These are phyloP conservation scores for Russula foetens DNA, from an alignment of 768 basidiomycete species.

Conservation along the genomic window DNA sequence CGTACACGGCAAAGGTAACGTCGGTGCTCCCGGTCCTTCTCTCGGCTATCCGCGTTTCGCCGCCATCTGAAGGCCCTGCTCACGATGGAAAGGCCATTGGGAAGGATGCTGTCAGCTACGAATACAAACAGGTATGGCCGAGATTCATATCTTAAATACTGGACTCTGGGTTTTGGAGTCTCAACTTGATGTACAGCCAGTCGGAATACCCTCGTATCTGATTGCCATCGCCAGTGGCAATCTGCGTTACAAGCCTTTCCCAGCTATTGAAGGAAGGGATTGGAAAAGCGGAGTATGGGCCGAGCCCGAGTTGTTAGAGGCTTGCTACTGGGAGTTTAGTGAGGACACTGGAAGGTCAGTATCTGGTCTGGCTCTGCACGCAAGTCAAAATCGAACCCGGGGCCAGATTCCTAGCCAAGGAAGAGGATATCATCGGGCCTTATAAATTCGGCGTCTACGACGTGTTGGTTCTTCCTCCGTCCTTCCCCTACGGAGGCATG, in stretches of 20 bases:
- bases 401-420: constrained; percentile 62
- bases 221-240: constrained; percentile 87
- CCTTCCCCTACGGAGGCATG: constrained; percentile 93
- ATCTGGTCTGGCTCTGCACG: background rate
- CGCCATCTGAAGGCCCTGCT: constrained; percentile 56
- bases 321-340: constrained; percentile 79
- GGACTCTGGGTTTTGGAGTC: background rate
- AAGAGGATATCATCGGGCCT: constrained; percentile 63
- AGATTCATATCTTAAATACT: background rate
- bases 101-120: constrained; percentile 64
- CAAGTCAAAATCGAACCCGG: background rate
- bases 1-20: constrained; percentile 72
- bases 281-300: constrained; percentile 90
- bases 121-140: constrained; percentile 60
- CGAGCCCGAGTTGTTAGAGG: constrained; percentile 75
- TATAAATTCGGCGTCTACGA: constrained; percentile 90
- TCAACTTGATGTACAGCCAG: constrained; percentile 39
- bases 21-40: constrained; percentile 82
- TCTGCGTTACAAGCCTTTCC: constrained; percentile 62
- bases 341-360: constrained; percentile 71
- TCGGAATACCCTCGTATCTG: constrained; percentile 87
- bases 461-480: constrained; percentile 78
- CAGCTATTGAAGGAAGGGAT: constrained; percentile 46
- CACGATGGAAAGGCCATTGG: constrained; percentile 73
- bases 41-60: constrained; percentile 74